Evolutionary conservation across 495 filamentous ascomycete genomes (phyloP).

Genomic region (Xanthoparmelia taractica): DNA sequence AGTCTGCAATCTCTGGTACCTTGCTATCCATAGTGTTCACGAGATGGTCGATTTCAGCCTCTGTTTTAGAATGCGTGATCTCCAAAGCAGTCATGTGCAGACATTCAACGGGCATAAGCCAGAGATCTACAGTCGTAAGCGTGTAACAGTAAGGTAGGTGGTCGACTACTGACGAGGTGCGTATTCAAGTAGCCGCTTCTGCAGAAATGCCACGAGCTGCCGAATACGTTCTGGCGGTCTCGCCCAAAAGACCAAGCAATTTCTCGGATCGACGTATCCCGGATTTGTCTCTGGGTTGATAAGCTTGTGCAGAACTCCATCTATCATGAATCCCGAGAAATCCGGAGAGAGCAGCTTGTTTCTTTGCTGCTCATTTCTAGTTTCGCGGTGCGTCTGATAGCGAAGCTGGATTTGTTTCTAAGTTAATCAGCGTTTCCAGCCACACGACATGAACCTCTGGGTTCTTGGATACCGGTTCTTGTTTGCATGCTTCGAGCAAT

Average conservation of each 20-base stretch:
- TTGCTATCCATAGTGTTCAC: constrained; percentile 44
- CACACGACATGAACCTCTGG: background rate
- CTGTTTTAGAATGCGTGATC: constrained; percentile 60
- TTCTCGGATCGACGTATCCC: constrained; percentile 58
- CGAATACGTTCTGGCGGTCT: constrained; percentile 65
- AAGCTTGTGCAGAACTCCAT: constrained; percentile 65
- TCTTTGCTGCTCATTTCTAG: constrained; percentile 63
- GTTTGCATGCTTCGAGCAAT: constrained; percentile 54
- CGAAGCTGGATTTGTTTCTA: constrained; percentile 62
- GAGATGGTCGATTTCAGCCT: constrained; percentile 52
- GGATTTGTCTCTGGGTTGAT: constrained; percentile 52
- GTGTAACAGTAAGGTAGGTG: background rate
- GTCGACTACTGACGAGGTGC: background rate
- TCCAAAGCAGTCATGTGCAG: constrained; percentile 87
- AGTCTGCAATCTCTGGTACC: constrained; percentile 50
- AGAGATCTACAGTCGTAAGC: constrained; percentile 50
- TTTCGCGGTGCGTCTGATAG: constrained; percentile 65
- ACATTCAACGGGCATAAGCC: constrained; percentile 68
- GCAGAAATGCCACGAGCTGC: constrained; percentile 57
- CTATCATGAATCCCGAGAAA: constrained; percentile 65
- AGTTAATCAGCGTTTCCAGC: background rate
- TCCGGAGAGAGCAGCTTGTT: constrained; percentile 56
- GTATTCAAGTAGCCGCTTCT: constrained; percentile 45
- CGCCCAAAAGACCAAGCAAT: constrained; percentile 84
- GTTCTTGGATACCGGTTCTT: constrained; percentile 45